phyloP scores from a whole-genome alignment of 495 filamentous ascomycete species.

The Penicillium silybi region DNA sequence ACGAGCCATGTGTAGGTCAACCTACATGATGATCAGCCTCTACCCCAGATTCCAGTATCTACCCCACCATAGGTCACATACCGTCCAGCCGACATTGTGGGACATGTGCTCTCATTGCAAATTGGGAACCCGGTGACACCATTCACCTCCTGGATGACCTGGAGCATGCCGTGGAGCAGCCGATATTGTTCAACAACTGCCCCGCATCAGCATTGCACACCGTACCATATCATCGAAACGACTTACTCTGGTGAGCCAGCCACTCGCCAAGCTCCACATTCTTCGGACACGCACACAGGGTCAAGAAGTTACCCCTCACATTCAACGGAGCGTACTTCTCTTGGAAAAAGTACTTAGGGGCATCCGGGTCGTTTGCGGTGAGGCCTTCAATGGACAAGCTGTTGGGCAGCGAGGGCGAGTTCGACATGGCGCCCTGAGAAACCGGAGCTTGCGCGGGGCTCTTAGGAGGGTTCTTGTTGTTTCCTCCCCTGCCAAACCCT shows the following conservation, averaged over 20 bases:
- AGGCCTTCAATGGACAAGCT: slow-evolving; percentile 49
- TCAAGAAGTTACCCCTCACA: slow-evolving; percentile 96
- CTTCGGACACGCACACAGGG: slow-evolving; percentile 81
- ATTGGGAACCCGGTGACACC: slow-evolving; percentile 63
- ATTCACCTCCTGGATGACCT: slow-evolving; percentile 76
- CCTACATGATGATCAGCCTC: slow-evolving; percentile 39
- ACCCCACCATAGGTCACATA: slow-evolving; percentile 47
- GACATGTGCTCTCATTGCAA: slow-evolving; percentile 79
- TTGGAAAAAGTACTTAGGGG: slow-evolving; percentile 68
- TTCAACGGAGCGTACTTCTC: slow-evolving; percentile 79
- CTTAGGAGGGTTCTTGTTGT: slow-evolving; percentile 51
- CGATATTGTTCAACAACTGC: slow-evolving; percentile 88
- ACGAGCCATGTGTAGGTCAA: slow-evolving; percentile 87
- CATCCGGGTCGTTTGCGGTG: slow-evolving; percentile 50
- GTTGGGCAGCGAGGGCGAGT: slow-evolving; percentile 53
- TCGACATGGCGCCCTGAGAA: slow-evolving; percentile 44
- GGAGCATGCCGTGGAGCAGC: slow-evolving; percentile 76
- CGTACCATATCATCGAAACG: neutral
- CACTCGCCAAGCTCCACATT: slow-evolving; percentile 89
- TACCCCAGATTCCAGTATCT: slow-evolving; percentile 3
- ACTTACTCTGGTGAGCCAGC: slow-evolving; percentile 87
- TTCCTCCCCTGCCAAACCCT: slow-evolving; percentile 49
- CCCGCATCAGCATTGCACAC: slow-evolving; percentile 16
- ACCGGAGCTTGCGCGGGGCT: slow-evolving; percentile 42
- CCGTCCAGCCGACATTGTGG: slow-evolving; percentile 87